phyloP scores from a whole-genome alignment of 495 filamentous ascomycete species.

The Parachaetomium inaequale region DNA sequence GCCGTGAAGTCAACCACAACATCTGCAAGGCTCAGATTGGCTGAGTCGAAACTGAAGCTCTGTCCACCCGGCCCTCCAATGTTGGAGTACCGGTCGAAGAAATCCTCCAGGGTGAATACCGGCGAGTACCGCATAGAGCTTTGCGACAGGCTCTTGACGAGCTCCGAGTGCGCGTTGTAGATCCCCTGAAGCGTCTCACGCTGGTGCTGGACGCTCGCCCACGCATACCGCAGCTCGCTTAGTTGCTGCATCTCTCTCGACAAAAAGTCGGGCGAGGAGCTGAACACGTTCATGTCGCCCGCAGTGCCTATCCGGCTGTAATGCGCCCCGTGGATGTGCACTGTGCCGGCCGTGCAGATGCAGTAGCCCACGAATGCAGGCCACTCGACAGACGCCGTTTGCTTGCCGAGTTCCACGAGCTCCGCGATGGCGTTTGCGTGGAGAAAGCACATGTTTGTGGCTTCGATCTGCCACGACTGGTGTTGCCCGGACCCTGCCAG shows the following conservation, averaged over 20 bases:
- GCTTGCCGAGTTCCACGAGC: slow-evolving; percentile 70
- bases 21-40: slow-evolving; percentile 52
- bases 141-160: slow-evolving; percentile 65
- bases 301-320: slow-evolving; percentile 62
- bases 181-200: slow-evolving; percentile 70
- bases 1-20: slow-evolving; percentile 46
- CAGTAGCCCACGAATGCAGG: slow-evolving; percentile 80
- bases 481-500: slow-evolving; percentile 75
- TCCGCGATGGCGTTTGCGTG: slow-evolving; percentile 85
- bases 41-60: slow-evolving; percentile 49
- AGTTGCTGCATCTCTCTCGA: slow-evolving; percentile 75
- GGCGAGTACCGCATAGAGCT: slow-evolving; percentile 61
- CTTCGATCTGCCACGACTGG: slow-evolving; percentile 87
- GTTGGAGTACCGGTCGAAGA: slow-evolving; percentile 71
- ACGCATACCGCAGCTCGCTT: slow-evolving; percentile 64
- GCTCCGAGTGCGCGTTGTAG: slow-evolving; percentile 66
- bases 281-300: slow-evolving; percentile 52
- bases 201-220: slow-evolving; percentile 76
- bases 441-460: slow-evolving; percentile 79
- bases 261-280: slow-evolving; percentile 63
- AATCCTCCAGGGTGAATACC: slow-evolving; percentile 80
- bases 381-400: slow-evolving; percentile 67
- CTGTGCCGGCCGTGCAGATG: slow-evolving; percentile 75
- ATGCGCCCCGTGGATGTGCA: slow-evolving; percentile 79
- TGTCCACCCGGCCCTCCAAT: slow-evolving; percentile 40